Evolutionary conservation across 192 early-diverging fungal species (phyloP).

Genomic region (Podila epigama): DNA sequence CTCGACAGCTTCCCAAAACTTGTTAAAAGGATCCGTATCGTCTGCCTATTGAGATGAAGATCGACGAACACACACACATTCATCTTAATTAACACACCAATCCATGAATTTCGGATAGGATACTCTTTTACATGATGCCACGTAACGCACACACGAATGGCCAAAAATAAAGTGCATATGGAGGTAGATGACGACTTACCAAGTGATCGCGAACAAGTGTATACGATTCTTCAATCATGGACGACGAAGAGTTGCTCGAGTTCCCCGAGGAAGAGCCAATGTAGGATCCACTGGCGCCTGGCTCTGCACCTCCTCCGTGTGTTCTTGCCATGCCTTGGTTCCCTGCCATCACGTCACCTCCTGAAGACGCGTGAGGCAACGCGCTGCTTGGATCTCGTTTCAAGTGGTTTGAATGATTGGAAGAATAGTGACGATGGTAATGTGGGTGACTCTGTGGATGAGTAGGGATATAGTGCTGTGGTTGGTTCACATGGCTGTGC

Average conservation of each 20-base stretch:
- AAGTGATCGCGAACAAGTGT: slow-evolving; percentile 35
- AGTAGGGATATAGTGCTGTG: no score
- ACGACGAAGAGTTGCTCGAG: slow-evolving; percentile 41
- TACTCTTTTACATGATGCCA: no score
- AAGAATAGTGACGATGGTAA: no score
- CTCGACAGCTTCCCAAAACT: slow-evolving; percentile 82
- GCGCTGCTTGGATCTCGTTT: no score
- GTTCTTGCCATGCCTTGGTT: not conserved
- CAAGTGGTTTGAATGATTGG: no score
- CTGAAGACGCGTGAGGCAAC: no score
- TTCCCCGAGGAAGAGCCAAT: slow-evolving; percentile 6
- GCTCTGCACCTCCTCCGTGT: not conserved
- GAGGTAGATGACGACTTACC: slow-evolving; percentile 5
- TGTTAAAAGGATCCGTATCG: slow-evolving; percentile 85
- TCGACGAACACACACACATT: not conserved
- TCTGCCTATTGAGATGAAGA: slow-evolving; percentile 50
- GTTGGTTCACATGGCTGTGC: no score
- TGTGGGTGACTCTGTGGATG: no score
- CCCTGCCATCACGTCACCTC: not conserved
- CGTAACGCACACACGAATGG: no score
- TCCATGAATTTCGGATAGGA: not conserved
- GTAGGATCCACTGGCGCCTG: slow-evolving; percentile 11
- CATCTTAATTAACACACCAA: no score
- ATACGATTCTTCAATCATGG: slow-evolving; percentile 43
- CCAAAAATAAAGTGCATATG: no score